A percentile compares a stretch with the other conserved stretches of the same genome.
Evolutionary conservation across 2,329 filamentous ascomycete species (phyloP).

Genomic region (Claviceps maximensis): DNA sequence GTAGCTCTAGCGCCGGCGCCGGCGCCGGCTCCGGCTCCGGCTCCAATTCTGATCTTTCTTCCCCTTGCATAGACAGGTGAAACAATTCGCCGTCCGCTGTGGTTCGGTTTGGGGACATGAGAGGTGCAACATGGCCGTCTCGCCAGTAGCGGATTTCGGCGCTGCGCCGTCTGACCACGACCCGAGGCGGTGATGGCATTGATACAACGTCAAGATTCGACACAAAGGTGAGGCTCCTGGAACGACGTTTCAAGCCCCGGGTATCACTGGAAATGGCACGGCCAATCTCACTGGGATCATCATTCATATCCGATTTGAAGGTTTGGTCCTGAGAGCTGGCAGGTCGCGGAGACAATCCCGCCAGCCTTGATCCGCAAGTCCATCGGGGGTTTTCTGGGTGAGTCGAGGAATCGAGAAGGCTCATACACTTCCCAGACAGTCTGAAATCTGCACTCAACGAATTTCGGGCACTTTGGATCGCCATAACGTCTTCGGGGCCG

Average conservation of each 20-base stretch:
- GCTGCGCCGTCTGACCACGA: conserved; percentile 36
- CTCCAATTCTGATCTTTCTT: neutral
- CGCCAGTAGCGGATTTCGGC: conserved; percentile 54
- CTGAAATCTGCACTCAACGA: conserved; percentile 35
- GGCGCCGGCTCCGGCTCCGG: conserved; percentile 15
- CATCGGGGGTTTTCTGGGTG: conserved; percentile 15
- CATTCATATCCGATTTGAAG: conserved; percentile 21
- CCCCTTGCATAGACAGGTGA: conserved; percentile 17
- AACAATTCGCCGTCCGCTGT: conserved; percentile 20
- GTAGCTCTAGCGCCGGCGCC: conserved; percentile 15
- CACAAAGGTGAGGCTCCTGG: conserved; percentile 45
- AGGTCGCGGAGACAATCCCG: conserved; percentile 46
- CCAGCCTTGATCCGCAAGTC: conserved; percentile 28
- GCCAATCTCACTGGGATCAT: conserved; percentile 44
- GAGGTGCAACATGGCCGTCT: conserved; percentile 41
- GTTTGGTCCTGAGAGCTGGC: conserved; percentile 45
- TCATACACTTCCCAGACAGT: conserved; percentile 14
- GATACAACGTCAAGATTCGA: conserved; percentile 22
- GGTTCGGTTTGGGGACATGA: conserved; percentile 39
- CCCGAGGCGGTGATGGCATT: conserved; percentile 8
- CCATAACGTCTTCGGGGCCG: conserved; percentile 39
- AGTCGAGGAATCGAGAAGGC: neutral
- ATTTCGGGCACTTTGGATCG: conserved; percentile 39
- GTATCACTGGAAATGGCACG: conserved; percentile 46
- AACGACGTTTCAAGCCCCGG: conserved; percentile 37